phyloP scores from a whole-genome alignment of 352 stramenopile species.

The Elongisporangium undulatum region DNA sequence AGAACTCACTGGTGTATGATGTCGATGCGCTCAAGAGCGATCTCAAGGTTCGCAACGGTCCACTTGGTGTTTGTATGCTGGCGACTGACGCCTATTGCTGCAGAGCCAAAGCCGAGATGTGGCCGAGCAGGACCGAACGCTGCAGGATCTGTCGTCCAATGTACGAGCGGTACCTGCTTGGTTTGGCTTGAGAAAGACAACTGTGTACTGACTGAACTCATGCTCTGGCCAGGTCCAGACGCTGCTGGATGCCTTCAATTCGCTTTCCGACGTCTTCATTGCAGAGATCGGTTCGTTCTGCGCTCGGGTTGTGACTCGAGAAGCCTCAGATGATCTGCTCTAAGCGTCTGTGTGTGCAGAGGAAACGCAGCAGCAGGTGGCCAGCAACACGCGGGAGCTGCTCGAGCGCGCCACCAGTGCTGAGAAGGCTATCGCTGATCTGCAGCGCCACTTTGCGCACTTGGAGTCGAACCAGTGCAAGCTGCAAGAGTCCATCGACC shows the following conservation, averaged over 20 bases:
- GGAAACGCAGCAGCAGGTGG: constrained; percentile 26
- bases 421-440: constrained; percentile 22
- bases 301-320: not conserved
- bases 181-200: not conserved
- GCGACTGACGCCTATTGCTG: constrained; percentile 5
- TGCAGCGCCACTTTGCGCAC: constrained; percentile 28
- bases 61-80: not conserved
- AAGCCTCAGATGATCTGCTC: not conserved
- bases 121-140: constrained; percentile 39
- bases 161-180: constrained; percentile 2
- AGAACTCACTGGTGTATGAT: constrained; percentile 47
- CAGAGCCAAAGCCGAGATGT: constrained; percentile 40
- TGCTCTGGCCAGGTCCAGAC: constrained; percentile 24
- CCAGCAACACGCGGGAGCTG: constrained; percentile 14
- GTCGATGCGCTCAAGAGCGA: constrained; percentile 56
- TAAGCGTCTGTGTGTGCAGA: constrained; percentile 10
- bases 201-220: not conserved
- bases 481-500: constrained; percentile 30
- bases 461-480: constrained; percentile 36
- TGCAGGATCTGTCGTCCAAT: constrained; percentile 37
- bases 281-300: constrained; percentile 32
- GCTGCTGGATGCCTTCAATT: constrained; percentile 50
- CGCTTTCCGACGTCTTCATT: constrained; percentile 51
- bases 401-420: constrained; percentile 24
- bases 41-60: constrained; percentile 27